Conservation (phyloP, 495 filamentous ascomycete genomes). For the Penicillium coffeae region DNA sequence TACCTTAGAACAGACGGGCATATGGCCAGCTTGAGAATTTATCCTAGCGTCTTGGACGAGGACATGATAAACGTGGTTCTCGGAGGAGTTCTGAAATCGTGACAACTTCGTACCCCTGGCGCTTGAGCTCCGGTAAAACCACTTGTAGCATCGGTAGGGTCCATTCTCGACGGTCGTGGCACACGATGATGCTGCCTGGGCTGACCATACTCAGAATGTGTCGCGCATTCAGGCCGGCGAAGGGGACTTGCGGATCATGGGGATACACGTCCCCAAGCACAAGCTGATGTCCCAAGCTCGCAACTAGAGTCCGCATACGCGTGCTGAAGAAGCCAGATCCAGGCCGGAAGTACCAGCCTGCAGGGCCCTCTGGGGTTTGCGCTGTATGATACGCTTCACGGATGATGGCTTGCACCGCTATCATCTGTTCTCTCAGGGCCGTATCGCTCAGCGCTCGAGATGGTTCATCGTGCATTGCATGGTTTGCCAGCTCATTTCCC, state of each 20-base stretch:
- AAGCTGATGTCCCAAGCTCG: slow-evolving; percentile 55
- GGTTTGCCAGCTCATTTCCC: slow-evolving; percentile 75
- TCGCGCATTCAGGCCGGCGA: slow-evolving; percentile 63
- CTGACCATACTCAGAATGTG: slow-evolving; percentile 75
- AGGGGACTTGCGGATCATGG: slow-evolving; percentile 75
- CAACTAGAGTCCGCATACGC: slow-evolving; percentile 56
- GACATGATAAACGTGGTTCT: background rate
- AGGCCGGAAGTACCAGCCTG: slow-evolving; percentile 66
- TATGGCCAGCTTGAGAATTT: background rate
- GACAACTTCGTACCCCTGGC: slow-evolving; percentile 63
- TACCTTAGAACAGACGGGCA: no score
- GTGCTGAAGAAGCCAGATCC: slow-evolving; percentile 76
- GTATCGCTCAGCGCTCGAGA: slow-evolving; percentile 43
- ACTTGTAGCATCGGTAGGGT: slow-evolving; percentile 68
- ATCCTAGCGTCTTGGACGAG: background rate
- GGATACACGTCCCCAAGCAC: slow-evolving; percentile 82
- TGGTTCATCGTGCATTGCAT: slow-evolving; percentile 81
- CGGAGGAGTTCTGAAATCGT: slow-evolving; percentile 62
- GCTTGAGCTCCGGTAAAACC: slow-evolving; percentile 65
- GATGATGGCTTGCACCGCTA: slow-evolving; percentile 46
- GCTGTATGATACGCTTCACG: slow-evolving; percentile 48
- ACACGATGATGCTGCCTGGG: slow-evolving; percentile 74
- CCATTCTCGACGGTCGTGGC: slow-evolving; percentile 78
- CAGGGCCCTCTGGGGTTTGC: slow-evolving; percentile 23
- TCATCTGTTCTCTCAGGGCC: slow-evolving; percentile 36